A percentile compares a stretch with the other conserved stretches of the same genome.
These are phyloP conservation scores for Akanthomyces dipterigenus DNA, from an alignment of 2,329 filamentous ascomycete genomes.

Conservation along the genomic window DNA sequence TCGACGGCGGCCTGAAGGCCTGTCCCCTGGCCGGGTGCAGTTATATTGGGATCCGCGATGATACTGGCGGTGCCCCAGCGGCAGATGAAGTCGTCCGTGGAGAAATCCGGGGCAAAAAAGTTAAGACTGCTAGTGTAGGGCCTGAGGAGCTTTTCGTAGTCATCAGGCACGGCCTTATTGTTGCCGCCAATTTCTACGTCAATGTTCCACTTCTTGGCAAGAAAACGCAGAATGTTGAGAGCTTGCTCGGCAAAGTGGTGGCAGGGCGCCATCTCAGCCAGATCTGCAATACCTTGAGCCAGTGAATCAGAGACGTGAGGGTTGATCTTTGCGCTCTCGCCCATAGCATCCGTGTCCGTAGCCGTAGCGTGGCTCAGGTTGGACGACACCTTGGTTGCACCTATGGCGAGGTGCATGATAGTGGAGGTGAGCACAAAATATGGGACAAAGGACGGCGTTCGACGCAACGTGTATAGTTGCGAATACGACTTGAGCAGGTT, in stretches of 20 bases:
- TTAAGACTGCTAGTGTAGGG: slow-evolving; percentile 48
- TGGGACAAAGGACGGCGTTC: slow-evolving; percentile 54
- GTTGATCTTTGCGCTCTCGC: slow-evolving; percentile 29
- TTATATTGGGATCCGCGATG: slow-evolving; percentile 4
- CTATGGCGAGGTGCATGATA: slow-evolving; percentile 55
- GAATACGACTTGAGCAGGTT: slow-evolving; percentile 50
- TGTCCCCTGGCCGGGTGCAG: neutral
- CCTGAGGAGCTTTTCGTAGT: slow-evolving; percentile 36
- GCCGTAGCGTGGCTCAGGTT: slow-evolving; percentile 16
- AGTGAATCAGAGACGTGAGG: slow-evolving; percentile 39
- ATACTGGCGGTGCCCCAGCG: slow-evolving; percentile 32
- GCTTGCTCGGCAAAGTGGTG: slow-evolving; percentile 56
- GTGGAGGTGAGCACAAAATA: slow-evolving; percentile 55
- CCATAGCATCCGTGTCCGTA: slow-evolving; percentile 20
- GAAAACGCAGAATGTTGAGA: slow-evolving; percentile 50
- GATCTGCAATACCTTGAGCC: slow-evolving; percentile 47
- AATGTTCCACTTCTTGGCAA: slow-evolving; percentile 54
- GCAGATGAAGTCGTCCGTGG: slow-evolving; percentile 41
- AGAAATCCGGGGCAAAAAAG: slow-evolving; percentile 48
- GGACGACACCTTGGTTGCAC: slow-evolving; percentile 28
- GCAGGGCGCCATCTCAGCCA: slow-evolving; percentile 55
- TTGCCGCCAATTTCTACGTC: slow-evolving; percentile 37
- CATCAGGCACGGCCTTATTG: slow-evolving; percentile 24
- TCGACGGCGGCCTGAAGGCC: slow-evolving; percentile 25
- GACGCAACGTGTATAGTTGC: slow-evolving; percentile 50